Conservation (phyloP, 495 filamentous ascomycete genomes). For the Xylaria acuta region DNA sequence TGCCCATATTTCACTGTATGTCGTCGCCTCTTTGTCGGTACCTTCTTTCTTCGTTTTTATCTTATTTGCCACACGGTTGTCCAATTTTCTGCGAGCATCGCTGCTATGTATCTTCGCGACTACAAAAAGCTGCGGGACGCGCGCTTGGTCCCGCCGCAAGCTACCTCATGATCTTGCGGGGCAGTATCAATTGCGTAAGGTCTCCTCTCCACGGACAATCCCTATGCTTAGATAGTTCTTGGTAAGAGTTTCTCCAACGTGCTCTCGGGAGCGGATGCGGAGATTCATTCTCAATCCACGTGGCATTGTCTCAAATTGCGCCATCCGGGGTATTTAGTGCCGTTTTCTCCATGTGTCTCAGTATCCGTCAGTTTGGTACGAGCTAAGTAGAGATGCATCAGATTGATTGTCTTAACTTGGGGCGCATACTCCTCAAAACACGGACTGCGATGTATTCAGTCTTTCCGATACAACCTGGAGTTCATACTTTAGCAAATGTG, state of each 20-base stretch:
- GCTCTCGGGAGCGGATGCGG: not conserved
- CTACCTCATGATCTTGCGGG: slow-evolving; percentile 15
- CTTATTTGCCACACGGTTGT: not conserved
- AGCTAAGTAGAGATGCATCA: not conserved
- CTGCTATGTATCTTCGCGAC: not conserved
- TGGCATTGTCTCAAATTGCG: not conserved
- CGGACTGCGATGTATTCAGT: not conserved
- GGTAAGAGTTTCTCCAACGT: not conserved
- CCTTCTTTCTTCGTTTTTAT: not conserved
- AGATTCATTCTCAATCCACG: not conserved
- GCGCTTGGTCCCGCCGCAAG: slow-evolving; percentile 22
- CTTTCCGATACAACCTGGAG: not conserved
- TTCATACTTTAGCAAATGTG: not conserved
- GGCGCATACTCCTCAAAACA: not conserved
- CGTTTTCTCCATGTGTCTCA: not conserved
- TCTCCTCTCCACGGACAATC: not conserved
- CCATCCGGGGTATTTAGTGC: not conserved
- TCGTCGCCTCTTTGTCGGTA: not conserved
- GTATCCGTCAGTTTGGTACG: slow-evolving; percentile 7
- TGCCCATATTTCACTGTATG: slow-evolving; percentile 15
- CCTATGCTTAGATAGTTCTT: not conserved
- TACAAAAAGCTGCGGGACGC: slow-evolving; percentile 12
- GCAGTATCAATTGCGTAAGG: not conserved
- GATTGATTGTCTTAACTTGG: not conserved
- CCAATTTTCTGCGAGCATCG: not conserved